Base-by-base conservation (phyloP, 371 early-diverging fungal genomes). In the Circinella umbellata region DNA sequence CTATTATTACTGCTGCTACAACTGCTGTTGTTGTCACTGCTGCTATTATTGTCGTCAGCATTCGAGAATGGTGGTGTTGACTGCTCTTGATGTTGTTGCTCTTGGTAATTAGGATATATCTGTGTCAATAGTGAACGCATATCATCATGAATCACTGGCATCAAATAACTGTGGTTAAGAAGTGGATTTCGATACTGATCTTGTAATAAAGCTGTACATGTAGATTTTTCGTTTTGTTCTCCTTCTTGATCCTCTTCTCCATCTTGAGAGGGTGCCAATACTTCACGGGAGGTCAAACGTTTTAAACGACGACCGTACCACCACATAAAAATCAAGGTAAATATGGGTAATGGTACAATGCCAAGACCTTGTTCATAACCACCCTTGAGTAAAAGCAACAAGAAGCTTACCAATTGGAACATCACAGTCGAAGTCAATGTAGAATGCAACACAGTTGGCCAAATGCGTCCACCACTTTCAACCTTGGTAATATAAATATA, bases 381-480 rank as follows among this genome's bases (percentile, higher is more conserved):
- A 15, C 68, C 51, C 62, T 81, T 80, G 39, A 89, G 70, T 8
- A 70, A 72, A 64, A 89, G 76, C 8, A 90, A 82, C 48, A 86
- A 80, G 27, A 89, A 86, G 79, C 92, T 81, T 59, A 89, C 85
- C 11, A 89, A 63, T 71, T 95, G 95, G 80, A 90, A 93, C 57
- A 90, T 75, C 27, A 89, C 66, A 51, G 88, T 72, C 14, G 91
- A 86, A 17, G 84, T 73, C 42, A 91, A 71, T 61, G 93, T 74
- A 14, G 91, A 86, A 69, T 92, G 88, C 70, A 92, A 91, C 42
- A 92, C 82, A 42, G 87, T 87, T 15, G 89, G 89, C 88, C 90
- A 93, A 81, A 94, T 92, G 27, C 82, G 80, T 11, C 94, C 94
- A 10, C 88, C 91, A 5, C 90, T 92, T 68, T 94, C 93, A 53